A percentile compares a stretch with the other conserved stretches of the same genome.
Conservation (phyloP, 768 basidiomycete species). For the Favolaschia claudopus region DNA sequence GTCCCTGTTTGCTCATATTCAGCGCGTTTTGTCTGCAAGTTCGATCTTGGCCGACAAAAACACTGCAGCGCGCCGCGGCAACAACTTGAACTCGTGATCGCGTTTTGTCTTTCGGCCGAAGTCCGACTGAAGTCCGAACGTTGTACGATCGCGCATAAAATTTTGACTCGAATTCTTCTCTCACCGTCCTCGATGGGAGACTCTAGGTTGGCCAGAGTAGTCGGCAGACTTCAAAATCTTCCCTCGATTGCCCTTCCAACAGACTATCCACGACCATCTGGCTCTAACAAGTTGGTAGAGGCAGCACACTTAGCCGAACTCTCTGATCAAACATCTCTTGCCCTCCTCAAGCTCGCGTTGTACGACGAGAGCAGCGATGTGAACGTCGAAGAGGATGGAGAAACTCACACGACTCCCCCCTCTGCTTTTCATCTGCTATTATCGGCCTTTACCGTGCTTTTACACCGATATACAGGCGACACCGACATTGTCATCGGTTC, state of each 20-base stretch:
- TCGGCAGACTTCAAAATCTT: conserved; percentile 75
- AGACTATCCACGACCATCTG: conserved; percentile 89
- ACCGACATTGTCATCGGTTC: conserved; percentile 92
- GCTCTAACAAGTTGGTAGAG: conserved; percentile 81
- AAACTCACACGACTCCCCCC: conserved; percentile 52
- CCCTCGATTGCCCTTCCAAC: conserved; percentile 94
- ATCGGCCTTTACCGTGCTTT: conserved; percentile 88
- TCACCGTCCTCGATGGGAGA: conserved; percentile 45
- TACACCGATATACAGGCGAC: conserved; percentile 96
- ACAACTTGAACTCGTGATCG: not conserved
- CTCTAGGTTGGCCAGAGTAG: conserved; percentile 60
- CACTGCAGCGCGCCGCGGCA: too few species aligned
- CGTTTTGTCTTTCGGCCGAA: conserved; percentile 13
- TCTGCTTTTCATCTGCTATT: conserved; percentile 92
- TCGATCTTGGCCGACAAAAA: too few species aligned
- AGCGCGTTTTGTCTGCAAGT: too few species aligned
- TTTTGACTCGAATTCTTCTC: conserved; percentile 15
- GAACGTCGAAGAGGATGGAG: conserved; percentile 56
- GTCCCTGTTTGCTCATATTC: too few species aligned
- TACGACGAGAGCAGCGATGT: conserved; percentile 63
- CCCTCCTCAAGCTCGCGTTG: conserved; percentile 83
- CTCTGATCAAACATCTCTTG: conserved; percentile 75
- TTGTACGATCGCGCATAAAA: not conserved
- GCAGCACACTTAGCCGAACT: conserved; percentile 78
- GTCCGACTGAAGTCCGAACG: not conserved